phyloP scores from a whole-genome alignment of 148 eudicot species.

The Beta vulgaris region DNA sequence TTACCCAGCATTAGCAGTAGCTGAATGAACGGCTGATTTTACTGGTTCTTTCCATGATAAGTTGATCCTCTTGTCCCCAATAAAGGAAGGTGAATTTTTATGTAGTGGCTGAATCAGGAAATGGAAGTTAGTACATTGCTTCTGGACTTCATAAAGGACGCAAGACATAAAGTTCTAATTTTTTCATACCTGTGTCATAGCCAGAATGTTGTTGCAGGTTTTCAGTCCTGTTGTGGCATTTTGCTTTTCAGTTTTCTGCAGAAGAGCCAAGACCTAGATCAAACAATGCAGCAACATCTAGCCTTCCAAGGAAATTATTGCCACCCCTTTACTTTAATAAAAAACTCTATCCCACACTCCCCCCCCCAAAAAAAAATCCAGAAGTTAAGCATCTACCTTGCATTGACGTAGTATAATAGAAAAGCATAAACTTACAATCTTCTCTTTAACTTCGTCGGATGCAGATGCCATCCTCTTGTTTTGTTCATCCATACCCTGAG shows the following conservation, averaged over 20 bases:
- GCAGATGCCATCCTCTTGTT: slow-evolving; percentile 78
- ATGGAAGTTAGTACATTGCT: slow-evolving; percentile 11
- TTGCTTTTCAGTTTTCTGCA: slow-evolving; percentile 82
- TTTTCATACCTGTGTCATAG: slow-evolving; percentile 75
- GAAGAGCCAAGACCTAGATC: background rate
- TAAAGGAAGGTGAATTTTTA: slow-evolving; percentile 71
- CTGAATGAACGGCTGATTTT: slow-evolving; percentile 44
- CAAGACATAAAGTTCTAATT: background rate
- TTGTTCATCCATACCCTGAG: slow-evolving; percentile 84
- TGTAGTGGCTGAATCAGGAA: slow-evolving; percentile 61
- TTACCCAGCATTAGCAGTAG: slow-evolving; percentile 53
- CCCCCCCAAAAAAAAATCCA: background rate
- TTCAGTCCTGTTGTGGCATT: slow-evolving; percentile 71
- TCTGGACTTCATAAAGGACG: background rate
- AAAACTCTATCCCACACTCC: background rate
- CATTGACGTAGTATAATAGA: background rate
- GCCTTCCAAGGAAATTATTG: too few species aligned
- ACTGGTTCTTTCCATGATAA: slow-evolving; percentile 79
- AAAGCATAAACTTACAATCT: slow-evolving; percentile 50
- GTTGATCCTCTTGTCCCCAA: slow-evolving; percentile 77
- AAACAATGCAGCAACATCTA: background rate
- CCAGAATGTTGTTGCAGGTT: slow-evolving; percentile 88
- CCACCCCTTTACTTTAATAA: too few species aligned
- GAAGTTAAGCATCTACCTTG: background rate
- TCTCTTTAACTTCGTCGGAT: slow-evolving; percentile 73